Percentiles rank a stretch among this genome's conserved stretches.
These are phyloP conservation scores for Acanthamoeba sp. DNA, from an alignment of 208 protist genomes.

Conservation along the genomic window DNA sequence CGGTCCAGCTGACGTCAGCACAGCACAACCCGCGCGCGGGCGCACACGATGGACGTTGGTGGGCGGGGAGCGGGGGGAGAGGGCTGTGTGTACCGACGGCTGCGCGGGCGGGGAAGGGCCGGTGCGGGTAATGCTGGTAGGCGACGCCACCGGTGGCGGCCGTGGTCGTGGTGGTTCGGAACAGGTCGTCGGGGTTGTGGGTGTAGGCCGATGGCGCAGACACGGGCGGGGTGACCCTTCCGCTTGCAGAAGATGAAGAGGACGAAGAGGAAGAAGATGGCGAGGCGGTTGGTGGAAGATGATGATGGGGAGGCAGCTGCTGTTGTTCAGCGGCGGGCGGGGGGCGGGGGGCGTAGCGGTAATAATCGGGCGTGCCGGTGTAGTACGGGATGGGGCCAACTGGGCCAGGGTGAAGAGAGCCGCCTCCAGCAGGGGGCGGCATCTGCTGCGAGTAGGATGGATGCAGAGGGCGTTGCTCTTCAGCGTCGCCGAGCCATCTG, in stretches of 20 bases:
- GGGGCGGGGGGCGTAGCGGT: too few relatives aligned
- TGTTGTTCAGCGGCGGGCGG: too few relatives aligned
- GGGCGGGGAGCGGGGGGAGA: too few relatives aligned
- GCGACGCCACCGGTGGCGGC: not conserved
- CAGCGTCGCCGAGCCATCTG: slow-evolving; percentile 12
- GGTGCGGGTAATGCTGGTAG: not conserved
- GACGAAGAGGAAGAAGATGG: not conserved
- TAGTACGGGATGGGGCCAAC: not conserved
- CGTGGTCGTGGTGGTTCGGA: not conserved
- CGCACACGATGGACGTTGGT: not conserved
- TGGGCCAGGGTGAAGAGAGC: not conserved
- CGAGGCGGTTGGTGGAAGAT: not conserved
- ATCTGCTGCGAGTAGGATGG: not conserved
- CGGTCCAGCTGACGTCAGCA: too few relatives aligned
- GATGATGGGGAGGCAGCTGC: not conserved
- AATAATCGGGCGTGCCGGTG: not conserved
- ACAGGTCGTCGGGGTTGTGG: slow-evolving; percentile 24
- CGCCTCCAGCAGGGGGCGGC: not conserved
- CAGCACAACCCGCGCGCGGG: too few relatives aligned
- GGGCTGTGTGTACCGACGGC: not conserved
- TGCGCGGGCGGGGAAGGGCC: not conserved
- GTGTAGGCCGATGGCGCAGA: not conserved
- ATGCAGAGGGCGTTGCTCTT: slow-evolving; percentile 30
- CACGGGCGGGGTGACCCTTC: not conserved
- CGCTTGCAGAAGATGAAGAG: not conserved